Evolutionary conservation across 2,329 filamentous ascomycete species (phyloP).

Genomic region (Stachybotrys elegans): DNA sequence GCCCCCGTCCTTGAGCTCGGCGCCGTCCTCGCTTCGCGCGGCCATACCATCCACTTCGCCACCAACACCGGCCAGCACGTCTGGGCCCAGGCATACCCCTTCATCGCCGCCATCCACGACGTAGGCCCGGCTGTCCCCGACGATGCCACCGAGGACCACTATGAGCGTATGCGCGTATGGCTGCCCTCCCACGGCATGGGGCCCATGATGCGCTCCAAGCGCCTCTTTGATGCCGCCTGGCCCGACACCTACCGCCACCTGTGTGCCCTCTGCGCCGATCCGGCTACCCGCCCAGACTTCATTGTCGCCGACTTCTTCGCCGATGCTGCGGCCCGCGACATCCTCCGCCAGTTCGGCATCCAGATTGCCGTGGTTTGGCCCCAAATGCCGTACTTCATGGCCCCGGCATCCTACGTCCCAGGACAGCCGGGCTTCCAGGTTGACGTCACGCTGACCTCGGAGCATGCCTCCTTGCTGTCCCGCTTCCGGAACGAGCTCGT

Average conservation of each 20-base stretch:
- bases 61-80: conserved; percentile 29
- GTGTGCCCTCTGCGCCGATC: conserved; percentile 10
- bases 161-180: conserved; percentile 27
- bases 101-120: conserved; percentile 24
- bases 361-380: conserved; percentile 35
- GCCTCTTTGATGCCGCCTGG: conserved; percentile 32
- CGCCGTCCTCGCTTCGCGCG: conserved; percentile 23
- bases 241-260: conserved; percentile 19
- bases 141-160: conserved; percentile 24
- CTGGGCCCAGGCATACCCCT: conserved; percentile 25
- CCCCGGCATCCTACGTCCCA: conserved; percentile 32
- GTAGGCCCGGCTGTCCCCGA: conserved; percentile 23
- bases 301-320: conserved; percentile 39
- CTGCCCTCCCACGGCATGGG: conserved; percentile 24
- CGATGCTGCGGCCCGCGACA: conserved; percentile 34
- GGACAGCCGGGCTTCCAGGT: conserved; percentile 36
- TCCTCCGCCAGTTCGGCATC: conserved; percentile 28
- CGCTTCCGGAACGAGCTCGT: conserved; percentile 31
- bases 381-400: conserved; percentile 34
- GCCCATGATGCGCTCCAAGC: conserved; percentile 28
- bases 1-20: conserved; percentile 31
- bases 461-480: conserved; percentile 30
- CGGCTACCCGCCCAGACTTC: conserved; percentile 26
- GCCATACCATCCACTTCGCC: conserved; percentile 31
- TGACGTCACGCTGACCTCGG: conserved; percentile 28